These are phyloP conservation scores for Fusarium redolens DNA, from an alignment of 2,329 filamentous ascomycete genomes.

Conservation along the genomic window DNA sequence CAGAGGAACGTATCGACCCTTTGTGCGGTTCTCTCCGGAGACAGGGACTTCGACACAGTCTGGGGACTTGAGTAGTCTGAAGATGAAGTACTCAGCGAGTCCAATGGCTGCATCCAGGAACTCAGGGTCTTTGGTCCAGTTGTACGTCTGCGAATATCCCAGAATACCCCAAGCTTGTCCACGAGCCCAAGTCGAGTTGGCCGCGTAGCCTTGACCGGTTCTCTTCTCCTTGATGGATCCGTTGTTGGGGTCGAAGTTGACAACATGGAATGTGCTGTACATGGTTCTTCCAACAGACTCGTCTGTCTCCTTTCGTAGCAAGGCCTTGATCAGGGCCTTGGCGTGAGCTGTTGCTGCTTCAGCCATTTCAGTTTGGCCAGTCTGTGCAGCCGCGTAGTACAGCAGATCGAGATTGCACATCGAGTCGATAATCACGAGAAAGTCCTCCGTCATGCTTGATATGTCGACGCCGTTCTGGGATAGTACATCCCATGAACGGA, in stretches of 20 bases:
- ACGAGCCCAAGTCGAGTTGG: constrained; percentile 61
- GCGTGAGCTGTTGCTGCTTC: constrained; percentile 54
- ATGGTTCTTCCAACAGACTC: constrained; percentile 20
- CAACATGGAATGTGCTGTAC: constrained; percentile 59
- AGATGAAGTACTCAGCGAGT: constrained; percentile 62
- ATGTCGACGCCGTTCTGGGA: constrained; percentile 47
- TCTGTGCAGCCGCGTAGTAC: constrained; percentile 51
- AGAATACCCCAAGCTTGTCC: constrained; percentile 65
- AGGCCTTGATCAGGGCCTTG: constrained; percentile 51
- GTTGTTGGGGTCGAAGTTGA: constrained; percentile 59
- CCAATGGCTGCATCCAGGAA: constrained; percentile 59
- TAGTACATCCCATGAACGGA: constrained; percentile 60
- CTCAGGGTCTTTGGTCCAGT: constrained; percentile 57
- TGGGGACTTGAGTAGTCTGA: constrained; percentile 51
- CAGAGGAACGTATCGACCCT: constrained; percentile 46
- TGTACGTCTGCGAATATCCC: constrained; percentile 62
- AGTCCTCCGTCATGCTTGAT: constrained; percentile 48
- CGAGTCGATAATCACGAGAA: constrained; percentile 57
- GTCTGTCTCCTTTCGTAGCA: constrained; percentile 53
- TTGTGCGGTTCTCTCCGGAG: not conserved
- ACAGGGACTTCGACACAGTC: constrained; percentile 43
- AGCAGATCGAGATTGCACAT: constrained; percentile 55
- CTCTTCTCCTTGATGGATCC: constrained; percentile 57
- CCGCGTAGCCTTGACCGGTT: constrained; percentile 61
- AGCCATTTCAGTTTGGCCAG: constrained; percentile 41